Base-by-base conservation (phyloP, 73 alveolate species). In the Paramecium sonneborni region DNA sequence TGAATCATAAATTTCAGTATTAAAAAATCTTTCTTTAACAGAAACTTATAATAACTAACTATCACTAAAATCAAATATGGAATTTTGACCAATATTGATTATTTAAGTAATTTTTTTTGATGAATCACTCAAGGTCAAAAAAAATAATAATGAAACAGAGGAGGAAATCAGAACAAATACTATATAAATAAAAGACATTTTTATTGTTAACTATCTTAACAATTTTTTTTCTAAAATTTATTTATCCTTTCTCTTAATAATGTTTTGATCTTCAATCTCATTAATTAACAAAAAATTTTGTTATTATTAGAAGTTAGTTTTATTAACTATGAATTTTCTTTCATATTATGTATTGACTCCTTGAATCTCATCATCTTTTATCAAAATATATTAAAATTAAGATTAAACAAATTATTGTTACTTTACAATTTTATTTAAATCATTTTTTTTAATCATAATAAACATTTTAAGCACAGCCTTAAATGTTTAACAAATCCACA, bases 401-500 rank as follows among this genome's bases (percentile, higher is more conserved):
- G 37, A 15, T n/a, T 74, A 34, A 0, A 74, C 44, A 39, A 74
- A 74, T 74, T 8, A n/a, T 39, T 74, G 11, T 5, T 74, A 74
- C 32, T 39, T 74, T 4, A 34, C 58, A 74, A 74, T 74, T 39
- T 74, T 74, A 24, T 37, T 37, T 0, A 74, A 28, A 74, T 74
- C 87, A 37, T 74, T 74, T 14, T 74, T 74, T 32, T 74, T 74
- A 34, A 74, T 74, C 58, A 37, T 74, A 2, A 74, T 74, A 74
- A 74, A 74, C 57, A 74, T 37, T 74, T 39, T 74, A 1, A 74
- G 20, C 20, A 74, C 87, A 5, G 87, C 87, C 68, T 39, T 74
- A 74, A 18, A 74, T 4, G 87, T 74, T 39, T 74, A 38, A 74
- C 87, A 74, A 15, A 74, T 74, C 87, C 87, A 74, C 18, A 74